Evolutionary conservation across 176 grass and related monocot species (phyloP), one percentile per base, ranked within the genome.

Genomic region (Tillandsia leiboldiana): DNA sequence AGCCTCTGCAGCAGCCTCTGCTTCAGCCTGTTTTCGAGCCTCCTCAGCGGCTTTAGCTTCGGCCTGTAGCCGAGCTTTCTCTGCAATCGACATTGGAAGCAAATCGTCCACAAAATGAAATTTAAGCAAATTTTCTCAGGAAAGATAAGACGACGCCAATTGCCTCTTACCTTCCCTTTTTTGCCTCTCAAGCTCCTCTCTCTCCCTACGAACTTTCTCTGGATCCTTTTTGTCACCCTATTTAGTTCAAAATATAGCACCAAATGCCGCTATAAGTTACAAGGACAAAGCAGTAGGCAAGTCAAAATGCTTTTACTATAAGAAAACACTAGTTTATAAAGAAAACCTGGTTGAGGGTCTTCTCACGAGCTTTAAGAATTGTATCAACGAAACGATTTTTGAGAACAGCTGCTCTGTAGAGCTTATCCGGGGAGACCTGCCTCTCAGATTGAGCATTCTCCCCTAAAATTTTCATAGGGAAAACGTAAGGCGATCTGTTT

Each of bases 291-390:
- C 48, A 79, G 23, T 70, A 79, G 48, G 47, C 12, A 53, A 67
- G 47, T 10, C 74, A 57, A 20, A 49, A 24, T 76, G 64, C 49
- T 84, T 70, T 50, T 49, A 66, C 53, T 5, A 70, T 51, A 59
- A 82, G 23, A 14, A 84, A 74, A 26, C 33, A 61, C 1, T 68
- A 10, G 33, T 22, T 70, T 77, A 27, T 29, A 69, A 72, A 66
- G 75, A 80, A 80, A 64, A 99, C 95, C 95, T 99, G 95, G 66
- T 99, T 86, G 70, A 99, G 90, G 57, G 86, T 67, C 80, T 99
- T 99, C 76, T 99, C 95, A 65, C 73, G 95, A 75, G 95, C 95
- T 78, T 99, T 99, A 51, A 99, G 81, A 86, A 99, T 99, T 47
- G 95, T 99, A 81, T 99, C 95, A 61, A 84, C 95, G 86, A 99